Conservation (phyloP, 2,329 filamentous ascomycete species). For the Penicillium occitanis region DNA sequence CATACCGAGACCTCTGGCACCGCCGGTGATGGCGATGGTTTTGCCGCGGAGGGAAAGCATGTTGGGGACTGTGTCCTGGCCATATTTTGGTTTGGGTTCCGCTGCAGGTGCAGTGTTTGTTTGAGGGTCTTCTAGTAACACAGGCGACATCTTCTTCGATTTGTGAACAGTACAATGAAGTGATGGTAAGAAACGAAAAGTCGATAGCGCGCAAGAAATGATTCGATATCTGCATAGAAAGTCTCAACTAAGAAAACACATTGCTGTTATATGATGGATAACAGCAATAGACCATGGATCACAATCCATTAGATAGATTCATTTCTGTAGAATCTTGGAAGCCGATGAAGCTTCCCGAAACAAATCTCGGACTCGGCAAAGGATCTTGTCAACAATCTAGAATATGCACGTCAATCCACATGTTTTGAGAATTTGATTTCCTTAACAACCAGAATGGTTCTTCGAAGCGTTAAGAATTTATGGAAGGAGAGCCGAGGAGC, state of each 20-base stretch:
- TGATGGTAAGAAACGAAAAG: not conserved
- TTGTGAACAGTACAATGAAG: not conserved
- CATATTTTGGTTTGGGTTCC: not conserved
- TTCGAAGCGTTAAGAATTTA: not conserved
- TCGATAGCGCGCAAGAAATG: not conserved
- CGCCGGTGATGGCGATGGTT: slow-evolving; percentile 51
- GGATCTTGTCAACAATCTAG: not conserved
- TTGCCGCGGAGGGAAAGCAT: slow-evolving; percentile 50
- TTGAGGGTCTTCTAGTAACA: not conserved
- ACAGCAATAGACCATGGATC: not conserved
- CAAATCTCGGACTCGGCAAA: not conserved
- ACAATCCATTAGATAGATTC: not conserved
- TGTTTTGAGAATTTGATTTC: not conserved
- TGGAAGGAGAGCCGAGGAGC: not conserved
- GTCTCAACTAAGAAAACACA: not conserved
- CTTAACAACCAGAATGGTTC: not conserved
- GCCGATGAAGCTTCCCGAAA: not conserved
- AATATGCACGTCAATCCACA: not conserved
- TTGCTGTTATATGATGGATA: not conserved
- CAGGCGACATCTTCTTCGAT: not conserved
- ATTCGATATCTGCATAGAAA: not conserved
- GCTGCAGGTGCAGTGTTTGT: not conserved
- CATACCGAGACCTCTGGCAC: slow-evolving; percentile 53
- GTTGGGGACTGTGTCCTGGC: slow-evolving; percentile 25
- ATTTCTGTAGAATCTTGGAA: not conserved